Base-by-base conservation (phyloP, 2,329 filamentous ascomycete genomes). In the Chalara sp. region DNA sequence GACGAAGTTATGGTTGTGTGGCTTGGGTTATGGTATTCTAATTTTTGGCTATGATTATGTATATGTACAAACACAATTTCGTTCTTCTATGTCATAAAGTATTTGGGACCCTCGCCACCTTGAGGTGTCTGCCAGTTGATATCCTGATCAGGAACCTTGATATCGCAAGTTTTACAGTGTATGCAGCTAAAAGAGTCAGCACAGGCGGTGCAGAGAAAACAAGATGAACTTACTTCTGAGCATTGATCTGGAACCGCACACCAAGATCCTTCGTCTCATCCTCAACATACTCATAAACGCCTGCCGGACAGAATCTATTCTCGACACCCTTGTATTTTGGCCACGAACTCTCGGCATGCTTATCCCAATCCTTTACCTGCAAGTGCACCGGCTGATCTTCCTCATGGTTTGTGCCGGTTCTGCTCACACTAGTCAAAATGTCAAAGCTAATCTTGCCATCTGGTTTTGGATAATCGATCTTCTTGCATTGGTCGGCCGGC, bases 81-180 rank as follows among this genome's bases (percentile, higher is more conserved):
- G 21, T 21, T 21, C 21, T 37, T 31, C 53, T 60, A 66, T 29
- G 80, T 83, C 80, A 84, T 82, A 69, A 83, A 85, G 65, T 86
- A 86, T 68, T 86, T 85, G 35, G 82, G 82, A 1, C 82, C 82
- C 61, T 84, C 93, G 47, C 92, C 93, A 58, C 93, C 91, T 67
- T 54, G 46, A 5, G 53, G 53, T 1, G 48, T 48, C 21, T 44
- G 48, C 53, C 53, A 54, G 30, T 53, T 54, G 71, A 99, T 97
- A 66, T 97, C 59, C 55, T 99, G 93, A 56, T 85, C 81, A 6
- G 93, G 93, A 12, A 89, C 92, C 74, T 99, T 99, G 74, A 99
- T 99, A 70, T 99, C 93, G 68, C 93, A 99, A 11, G 93, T 99
- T 79, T 99, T 99, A 79, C 93, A 99, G 72, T 99, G 93, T 58